phyloP scores from a whole-genome alignment of 768 basidiomycete genomes.

The Termitomyces sp. region DNA sequence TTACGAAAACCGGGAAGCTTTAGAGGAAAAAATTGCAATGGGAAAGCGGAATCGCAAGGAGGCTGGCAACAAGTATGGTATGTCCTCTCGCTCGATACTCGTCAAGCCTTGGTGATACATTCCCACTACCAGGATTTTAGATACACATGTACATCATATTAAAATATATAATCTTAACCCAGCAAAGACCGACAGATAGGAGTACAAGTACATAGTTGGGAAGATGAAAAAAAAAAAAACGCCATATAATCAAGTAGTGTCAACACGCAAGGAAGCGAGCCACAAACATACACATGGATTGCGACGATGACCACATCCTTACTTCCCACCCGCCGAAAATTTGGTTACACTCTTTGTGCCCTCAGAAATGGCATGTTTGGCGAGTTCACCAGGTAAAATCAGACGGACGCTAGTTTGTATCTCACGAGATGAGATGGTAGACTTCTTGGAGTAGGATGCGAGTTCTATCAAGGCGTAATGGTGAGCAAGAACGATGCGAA shows the following conservation, averaged over 20 bases:
- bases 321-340: constrained; percentile 53
- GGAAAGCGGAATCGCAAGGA: constrained; percentile 82
- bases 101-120: neutral
- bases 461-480: constrained; percentile 42
- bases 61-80: constrained; percentile 90
- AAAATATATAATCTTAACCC: neutral
- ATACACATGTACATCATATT: constrained; percentile 1
- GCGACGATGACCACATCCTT: constrained; percentile 5
- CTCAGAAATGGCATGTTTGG: constrained; percentile 88
- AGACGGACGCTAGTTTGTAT: constrained; percentile 84
- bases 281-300: neutral
- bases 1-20: constrained; percentile 74
- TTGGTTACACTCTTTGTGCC: constrained; percentile 37
- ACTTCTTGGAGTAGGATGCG: constrained; percentile 85
- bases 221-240: constrained; percentile 2
- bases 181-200: neutral
- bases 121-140: constrained; percentile 8
- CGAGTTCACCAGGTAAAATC: constrained; percentile 82
- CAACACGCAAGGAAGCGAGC: neutral
- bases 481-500: neutral
- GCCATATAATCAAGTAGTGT: neutral
- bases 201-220: neutral
- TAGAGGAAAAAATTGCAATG: constrained; percentile 84
- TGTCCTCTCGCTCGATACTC: constrained; percentile 10
- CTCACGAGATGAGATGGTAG: constrained; percentile 85